Conservation (phyloP, 148 eudicot genomes). For the Vaccinium vitisidaea region DNA sequence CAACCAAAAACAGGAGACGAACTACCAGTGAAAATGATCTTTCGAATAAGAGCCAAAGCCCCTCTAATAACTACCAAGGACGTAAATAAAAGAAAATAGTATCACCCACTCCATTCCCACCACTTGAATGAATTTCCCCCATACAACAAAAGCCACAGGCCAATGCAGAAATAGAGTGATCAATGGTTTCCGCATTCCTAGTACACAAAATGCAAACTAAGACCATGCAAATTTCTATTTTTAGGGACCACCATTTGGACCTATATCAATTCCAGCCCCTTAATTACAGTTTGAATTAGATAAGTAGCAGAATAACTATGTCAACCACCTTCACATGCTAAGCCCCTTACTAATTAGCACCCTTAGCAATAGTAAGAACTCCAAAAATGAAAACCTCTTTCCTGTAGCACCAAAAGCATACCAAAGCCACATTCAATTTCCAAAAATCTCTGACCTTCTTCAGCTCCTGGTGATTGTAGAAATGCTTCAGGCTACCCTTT, state of each 20-base stretch:
- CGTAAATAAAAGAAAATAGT: not conserved
- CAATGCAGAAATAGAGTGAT: not conserved
- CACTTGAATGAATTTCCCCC: not conserved
- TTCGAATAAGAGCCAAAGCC: not conserved
- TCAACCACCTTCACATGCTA: not conserved
- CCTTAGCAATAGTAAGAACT: too few species aligned
- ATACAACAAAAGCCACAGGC: not conserved
- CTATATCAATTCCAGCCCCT: not conserved
- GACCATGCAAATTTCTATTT: not conserved
- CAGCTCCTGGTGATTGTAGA: not conserved
- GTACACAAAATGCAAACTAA: not conserved
- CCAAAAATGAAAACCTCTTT: not conserved
- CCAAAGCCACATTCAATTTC: not conserved
- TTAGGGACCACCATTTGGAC: not conserved
- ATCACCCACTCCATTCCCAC: not conserved
- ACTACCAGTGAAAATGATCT: not conserved
- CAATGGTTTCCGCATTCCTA: not conserved
- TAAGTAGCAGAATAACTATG: not conserved
- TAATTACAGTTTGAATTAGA: not conserved
- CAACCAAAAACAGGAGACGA: not conserved
- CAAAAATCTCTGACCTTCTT: too few species aligned
- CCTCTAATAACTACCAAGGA: not conserved
- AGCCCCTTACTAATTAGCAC: not conserved
- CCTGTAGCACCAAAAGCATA: not conserved
- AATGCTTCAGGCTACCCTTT: not conserved